phyloP scores from a whole-genome alignment of 495 filamentous ascomycete genomes.

The Penicillium manginii region DNA sequence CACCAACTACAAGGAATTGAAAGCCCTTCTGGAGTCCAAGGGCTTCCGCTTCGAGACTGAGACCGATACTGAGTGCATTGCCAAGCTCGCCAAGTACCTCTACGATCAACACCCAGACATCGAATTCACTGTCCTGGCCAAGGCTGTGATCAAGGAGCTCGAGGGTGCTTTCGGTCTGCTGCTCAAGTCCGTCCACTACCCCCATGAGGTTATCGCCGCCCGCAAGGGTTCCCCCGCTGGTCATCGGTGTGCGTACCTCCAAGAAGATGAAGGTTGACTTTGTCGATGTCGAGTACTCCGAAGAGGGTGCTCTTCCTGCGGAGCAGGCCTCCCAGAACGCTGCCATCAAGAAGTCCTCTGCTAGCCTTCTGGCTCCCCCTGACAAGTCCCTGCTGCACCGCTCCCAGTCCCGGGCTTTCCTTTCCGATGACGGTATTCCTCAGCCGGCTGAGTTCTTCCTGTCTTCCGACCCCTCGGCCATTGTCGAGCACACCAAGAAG shows the following conservation, averaged over 20 bases:
- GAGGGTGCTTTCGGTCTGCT: constrained; percentile 96
- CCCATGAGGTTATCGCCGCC: constrained; percentile 96
- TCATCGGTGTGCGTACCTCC: constrained; percentile 91
- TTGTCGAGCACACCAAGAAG: constrained; percentile 99
- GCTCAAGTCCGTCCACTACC: constrained; percentile 97
- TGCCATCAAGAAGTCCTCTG: constrained; percentile 87
- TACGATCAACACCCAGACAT: constrained; percentile 95
- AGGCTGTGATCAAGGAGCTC: constrained; percentile 97
- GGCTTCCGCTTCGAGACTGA: constrained; percentile 99
- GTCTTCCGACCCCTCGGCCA: constrained; percentile 96
- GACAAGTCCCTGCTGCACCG: constrained; percentile 98
- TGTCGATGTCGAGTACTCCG: constrained; percentile 95
- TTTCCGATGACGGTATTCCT: constrained; percentile 95
- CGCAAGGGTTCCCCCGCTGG: constrained; percentile 94
- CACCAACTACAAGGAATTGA: constrained; percentile 99
- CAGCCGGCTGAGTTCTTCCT: constrained; percentile 99
- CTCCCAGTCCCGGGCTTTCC: constrained; percentile 96
- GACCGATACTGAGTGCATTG: constrained; percentile 98
- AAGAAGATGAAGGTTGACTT: constrained; percentile 99
- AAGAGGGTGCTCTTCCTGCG: constrained; percentile 84
- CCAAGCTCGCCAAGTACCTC: constrained; percentile 97
- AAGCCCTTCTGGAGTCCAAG: constrained; percentile 88
- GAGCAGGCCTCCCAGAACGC: constrained; percentile 96
- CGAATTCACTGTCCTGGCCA: constrained; percentile 93
- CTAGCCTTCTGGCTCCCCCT: constrained; percentile 80